Conservation (phyloP, 805 yeast genomes). For the Teunomyces gatunensis region DNA sequence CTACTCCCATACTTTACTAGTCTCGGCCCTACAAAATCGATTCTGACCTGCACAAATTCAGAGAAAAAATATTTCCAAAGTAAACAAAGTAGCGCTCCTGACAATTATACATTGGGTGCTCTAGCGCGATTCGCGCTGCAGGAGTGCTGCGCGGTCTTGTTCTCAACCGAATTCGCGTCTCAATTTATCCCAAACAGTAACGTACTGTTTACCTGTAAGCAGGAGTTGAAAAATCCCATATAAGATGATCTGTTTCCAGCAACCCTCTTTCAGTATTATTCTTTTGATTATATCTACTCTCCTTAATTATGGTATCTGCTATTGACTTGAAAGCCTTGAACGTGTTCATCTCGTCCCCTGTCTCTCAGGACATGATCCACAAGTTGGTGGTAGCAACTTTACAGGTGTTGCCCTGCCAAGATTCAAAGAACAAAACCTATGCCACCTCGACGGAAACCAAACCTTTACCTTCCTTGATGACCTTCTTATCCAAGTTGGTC, state of each 20-base stretch:
- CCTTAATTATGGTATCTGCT: slow-evolving; percentile 16
- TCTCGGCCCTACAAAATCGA: slow-evolving; percentile 3
- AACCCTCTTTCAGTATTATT: background rate
- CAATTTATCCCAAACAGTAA: slow-evolving; percentile 4
- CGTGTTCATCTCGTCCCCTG: slow-evolving; percentile 61
- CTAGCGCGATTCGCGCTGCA: background rate
- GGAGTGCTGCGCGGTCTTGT: slow-evolving; percentile 6
- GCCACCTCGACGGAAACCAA: slow-evolving; percentile 28
- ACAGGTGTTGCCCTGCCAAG: slow-evolving; percentile 64
- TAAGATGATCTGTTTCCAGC: slow-evolving; percentile 1
- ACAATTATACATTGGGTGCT: background rate
- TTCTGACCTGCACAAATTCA: background rate
- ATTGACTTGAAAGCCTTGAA: slow-evolving; percentile 52
- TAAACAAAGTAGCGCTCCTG: background rate
- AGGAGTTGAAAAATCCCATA: slow-evolving; percentile 4
- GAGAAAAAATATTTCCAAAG: background rate
- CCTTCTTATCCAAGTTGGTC: slow-evolving; percentile 69
- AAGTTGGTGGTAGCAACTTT: slow-evolving; percentile 64
- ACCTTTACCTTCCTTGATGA: slow-evolving; percentile 66
- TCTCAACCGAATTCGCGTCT: slow-evolving; percentile 1
- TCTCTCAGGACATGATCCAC: slow-evolving; percentile 72
- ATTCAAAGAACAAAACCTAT: slow-evolving; percentile 28
- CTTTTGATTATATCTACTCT: background rate
- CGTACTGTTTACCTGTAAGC: slow-evolving; percentile 4
- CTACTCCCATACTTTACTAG: background rate